Evolutionary conservation across 371 early-diverging fungal species (phyloP).

Genomic region (Umbelopsis sp.): DNA sequence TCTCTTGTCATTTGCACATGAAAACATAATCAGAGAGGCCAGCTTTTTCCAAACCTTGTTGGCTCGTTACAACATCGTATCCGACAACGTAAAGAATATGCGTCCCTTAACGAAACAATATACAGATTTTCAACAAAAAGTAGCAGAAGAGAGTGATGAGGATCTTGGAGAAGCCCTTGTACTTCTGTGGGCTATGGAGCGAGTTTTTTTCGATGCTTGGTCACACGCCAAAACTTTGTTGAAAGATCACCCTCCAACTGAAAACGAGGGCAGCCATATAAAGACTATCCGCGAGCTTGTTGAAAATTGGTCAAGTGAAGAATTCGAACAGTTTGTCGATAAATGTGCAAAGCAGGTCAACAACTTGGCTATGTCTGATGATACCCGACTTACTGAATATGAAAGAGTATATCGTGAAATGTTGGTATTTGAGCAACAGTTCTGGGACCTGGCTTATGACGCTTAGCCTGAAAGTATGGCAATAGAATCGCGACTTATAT

Average conservation of each 20-base stretch:
- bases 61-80: conserved; percentile 16
- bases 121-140: conserved; percentile 30
- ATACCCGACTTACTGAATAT: conserved; percentile 24
- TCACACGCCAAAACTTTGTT: background rate
- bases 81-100: background rate
- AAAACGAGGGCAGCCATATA: conserved; percentile 18
- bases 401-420: conserved; percentile 28
- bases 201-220: conserved; percentile 26
- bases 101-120: conserved; percentile 22
- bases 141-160: conserved; percentile 28
- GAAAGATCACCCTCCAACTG: background rate
- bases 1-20: conserved; percentile 28
- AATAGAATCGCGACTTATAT: too few species aligned
- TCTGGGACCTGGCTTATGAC: conserved; percentile 33
- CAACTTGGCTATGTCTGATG: conserved; percentile 19
- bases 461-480: background rate
- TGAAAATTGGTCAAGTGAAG: conserved; percentile 28
- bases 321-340: conserved; percentile 29
- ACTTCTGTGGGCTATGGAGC: conserved; percentile 35
- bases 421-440: conserved; percentile 28
- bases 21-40: conserved; percentile 33
- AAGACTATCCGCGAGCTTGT: conserved; percentile 29
- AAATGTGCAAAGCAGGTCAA: conserved; percentile 27
- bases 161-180: conserved; percentile 34
- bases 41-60: conserved; percentile 32